phyloP scores from a whole-genome alignment of 805 yeast genomes.

The Deakozyma indianensis region DNA sequence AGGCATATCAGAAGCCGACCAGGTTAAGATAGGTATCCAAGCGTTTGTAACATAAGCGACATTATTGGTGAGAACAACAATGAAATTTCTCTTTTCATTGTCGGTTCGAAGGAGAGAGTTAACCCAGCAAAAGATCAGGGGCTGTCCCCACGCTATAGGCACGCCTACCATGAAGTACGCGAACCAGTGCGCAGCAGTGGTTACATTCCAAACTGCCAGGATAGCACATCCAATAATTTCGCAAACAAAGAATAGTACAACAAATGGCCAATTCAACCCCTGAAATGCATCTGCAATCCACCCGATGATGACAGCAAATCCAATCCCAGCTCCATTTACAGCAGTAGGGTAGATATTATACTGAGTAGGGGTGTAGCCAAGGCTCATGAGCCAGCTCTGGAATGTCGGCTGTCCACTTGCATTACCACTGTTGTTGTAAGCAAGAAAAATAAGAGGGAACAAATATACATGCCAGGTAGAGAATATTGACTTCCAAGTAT shows the following conservation, averaged over 20 bases:
- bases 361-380: slow-evolving; percentile 19
- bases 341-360: slow-evolving; percentile 31
- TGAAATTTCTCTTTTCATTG: slow-evolving; percentile 24
- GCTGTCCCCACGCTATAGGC: slow-evolving; percentile 40
- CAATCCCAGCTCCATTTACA: slow-evolving; percentile 27
- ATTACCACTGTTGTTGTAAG: slow-evolving; percentile 24
- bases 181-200: slow-evolving; percentile 35
- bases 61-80: slow-evolving; percentile 28
- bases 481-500: slow-evolving; percentile 24
- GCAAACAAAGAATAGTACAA: slow-evolving; percentile 25
- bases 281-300: slow-evolving; percentile 25
- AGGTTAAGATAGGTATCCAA: slow-evolving; percentile 29
- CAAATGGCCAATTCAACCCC: slow-evolving; percentile 26
- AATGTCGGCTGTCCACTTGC: slow-evolving; percentile 30
- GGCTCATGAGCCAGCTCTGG: slow-evolving; percentile 30
- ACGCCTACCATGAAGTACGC: slow-evolving; percentile 33
- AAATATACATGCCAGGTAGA: slow-evolving; percentile 33
- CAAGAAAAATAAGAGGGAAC: slow-evolving; percentile 28
- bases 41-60: slow-evolving; percentile 29
- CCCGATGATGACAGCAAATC: slow-evolving; percentile 22
- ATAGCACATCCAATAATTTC: slow-evolving; percentile 27
- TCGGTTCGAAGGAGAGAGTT: slow-evolving; percentile 31
- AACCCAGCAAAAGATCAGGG: slow-evolving; percentile 42
- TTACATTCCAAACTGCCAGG: slow-evolving; percentile 34
- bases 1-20: slow-evolving; percentile 26